Base-by-base conservation (phyloP, 2,329 filamentous ascomycete genomes). In the Penicillium sp. region DNA sequence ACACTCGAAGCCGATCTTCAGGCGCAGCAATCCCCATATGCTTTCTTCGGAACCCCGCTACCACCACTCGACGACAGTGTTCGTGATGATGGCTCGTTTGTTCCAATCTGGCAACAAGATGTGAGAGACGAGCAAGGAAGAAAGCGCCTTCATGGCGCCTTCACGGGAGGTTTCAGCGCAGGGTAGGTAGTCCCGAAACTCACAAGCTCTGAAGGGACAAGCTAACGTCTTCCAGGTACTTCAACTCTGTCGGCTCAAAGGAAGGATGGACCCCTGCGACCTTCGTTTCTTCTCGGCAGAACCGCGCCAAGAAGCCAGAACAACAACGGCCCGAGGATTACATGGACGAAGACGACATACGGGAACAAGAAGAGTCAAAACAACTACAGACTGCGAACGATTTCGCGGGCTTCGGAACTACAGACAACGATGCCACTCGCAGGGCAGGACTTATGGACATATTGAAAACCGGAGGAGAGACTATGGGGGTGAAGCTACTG, bases 71-170 rank as follows among this genome's bases (percentile, higher is more conserved):
- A 96, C 67, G 81, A 88, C 46, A 84, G 91, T 18, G 81, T 84
- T 36, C 87, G 91, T 66, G 92, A 97, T 72, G 91, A 97, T 77
- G 93, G 92, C 58, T 91, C 90, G 39, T 97, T 92, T 70, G 85
- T 96, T 14, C 94, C 94, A 0, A 77, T 96, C n/a, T 97, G 94
- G 92, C 96, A 97, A 78, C 94, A 99, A 79, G 93, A 97, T 71
- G 92, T 96, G 71, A 90, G 89, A 55, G 94, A 99, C 75, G 94
- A 97, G 70, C 87, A 87, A 62, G 94, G 94, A 14, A 83, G 92
- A 64, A 93, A 95, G 75, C 86, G 94, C 50, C 81, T 99, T 3
- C 94, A 99, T 74, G 94, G 94, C 60, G 94, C 94, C 59, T 99
- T 99, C 70, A 97, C 92, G 1, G 94, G 94, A 64, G 94, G 94